Base-by-base conservation (phyloP, 177 flowering plant genomes). In the Tripterygium wilfordii region DNA sequence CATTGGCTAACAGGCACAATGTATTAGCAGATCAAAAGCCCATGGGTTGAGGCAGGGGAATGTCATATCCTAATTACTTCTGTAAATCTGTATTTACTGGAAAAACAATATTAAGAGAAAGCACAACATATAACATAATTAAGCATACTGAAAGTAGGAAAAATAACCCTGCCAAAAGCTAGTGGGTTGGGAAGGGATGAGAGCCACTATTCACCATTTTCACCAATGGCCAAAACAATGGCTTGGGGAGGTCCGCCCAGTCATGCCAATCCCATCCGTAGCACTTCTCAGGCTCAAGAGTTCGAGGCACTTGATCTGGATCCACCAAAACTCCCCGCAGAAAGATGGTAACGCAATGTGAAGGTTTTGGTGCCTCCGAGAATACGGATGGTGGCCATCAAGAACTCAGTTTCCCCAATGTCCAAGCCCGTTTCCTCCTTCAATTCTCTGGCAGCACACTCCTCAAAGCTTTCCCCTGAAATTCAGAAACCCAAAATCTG, bases 251-350 rank as follows among this genome's bases (percentile, higher is more conserved):
- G 39, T 77, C 12, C 16, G 69, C 62, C 96, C 96, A 87, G 4
- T 67, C 69, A 42, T 74, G 79, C 97, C 97, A 87, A 44, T 71
- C 91, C 97, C 97, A 90, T 0, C 96, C 88, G n/a, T 53, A 63
- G 41, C 97, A 90, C 59, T 82, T 82, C 19, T 71, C 61, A 0
- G 89, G 96, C 71, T 90, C 96, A 2, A 71, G 44, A 53, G 74
- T 86, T 43, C 66, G 54, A 2, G 91, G 85, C 41, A 19, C 36
- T 45, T 72, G 79, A 9, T 36, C 10, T 1, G 66, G 59, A 53
- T 78, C 80, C 0, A 29, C 57, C 66, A 62, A 27, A 2, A 35
- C 53, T 1, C 77, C 67, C 0, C 82, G 66, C 60, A 81, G 43
- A 38, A 57, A 64, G 21, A 87, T 39, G 7, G 74, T 67, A 21